These are phyloP conservation scores for Recurvomyces mirabilis DNA, from an alignment of 495 filamentous ascomycete genomes.

Conservation along the genomic window DNA sequence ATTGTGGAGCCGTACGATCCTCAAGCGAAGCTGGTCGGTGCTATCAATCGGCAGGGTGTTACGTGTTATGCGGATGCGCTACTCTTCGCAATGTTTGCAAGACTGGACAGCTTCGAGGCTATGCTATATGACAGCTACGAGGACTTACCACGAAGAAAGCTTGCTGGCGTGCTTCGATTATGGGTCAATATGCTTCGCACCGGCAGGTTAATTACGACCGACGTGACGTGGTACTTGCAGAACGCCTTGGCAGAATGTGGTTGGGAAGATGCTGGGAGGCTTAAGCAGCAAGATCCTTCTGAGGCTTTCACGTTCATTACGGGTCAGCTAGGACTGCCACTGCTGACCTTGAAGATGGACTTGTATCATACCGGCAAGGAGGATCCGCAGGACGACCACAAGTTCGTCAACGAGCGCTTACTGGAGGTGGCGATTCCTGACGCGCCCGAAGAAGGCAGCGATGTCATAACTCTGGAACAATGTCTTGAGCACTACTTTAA, in stretches of 20 bases:
- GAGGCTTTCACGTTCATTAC: conserved; percentile 95
- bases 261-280: conserved; percentile 68
- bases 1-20: conserved; percentile 64
- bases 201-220: conserved; percentile 72
- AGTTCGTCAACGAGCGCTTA: conserved; percentile 80
- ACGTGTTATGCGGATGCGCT: conserved; percentile 88
- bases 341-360: conserved; percentile 87
- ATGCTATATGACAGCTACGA: conserved; percentile 67
- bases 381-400: conserved; percentile 75
- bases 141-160: conserved; percentile 55
- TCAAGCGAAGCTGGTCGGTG: conserved; percentile 62
- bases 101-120: conserved; percentile 78
- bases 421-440: conserved; percentile 78
- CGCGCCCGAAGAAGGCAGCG: conserved; percentile 45
- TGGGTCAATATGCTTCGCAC: conserved; percentile 89
- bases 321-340: conserved; percentile 71
- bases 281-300: conserved; percentile 83
- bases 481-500: conserved; percentile 93
- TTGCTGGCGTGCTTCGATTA: conserved; percentile 63
- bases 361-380: conserved; percentile 85
- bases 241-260: conserved; percentile 75
- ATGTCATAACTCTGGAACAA: conserved; percentile 66
- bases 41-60: conserved; percentile 71
- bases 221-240: conserved; percentile 76
- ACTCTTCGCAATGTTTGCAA: conserved; percentile 95